Evolutionary conservation across 1,284 basidiomycete genomes (phyloP).

Genomic region (Heterobasidion occidentale): DNA sequence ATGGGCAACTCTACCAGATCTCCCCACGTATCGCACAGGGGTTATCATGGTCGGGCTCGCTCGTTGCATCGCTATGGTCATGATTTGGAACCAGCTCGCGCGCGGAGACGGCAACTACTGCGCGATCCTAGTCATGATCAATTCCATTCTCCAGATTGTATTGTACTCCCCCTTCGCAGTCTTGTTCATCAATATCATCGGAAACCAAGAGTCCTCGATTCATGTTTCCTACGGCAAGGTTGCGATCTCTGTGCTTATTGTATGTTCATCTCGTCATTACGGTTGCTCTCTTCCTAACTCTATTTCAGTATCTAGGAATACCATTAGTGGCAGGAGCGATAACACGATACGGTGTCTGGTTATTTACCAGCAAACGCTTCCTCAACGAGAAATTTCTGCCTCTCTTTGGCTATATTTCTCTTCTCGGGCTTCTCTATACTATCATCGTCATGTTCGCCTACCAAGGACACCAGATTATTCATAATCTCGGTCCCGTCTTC

Average conservation of each 20-base stretch:
- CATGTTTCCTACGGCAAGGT: constrained; percentile 59
- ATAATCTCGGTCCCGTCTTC: constrained; percentile 68
- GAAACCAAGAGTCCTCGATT: constrained; percentile 33
- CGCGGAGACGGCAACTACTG: constrained; percentile 72
- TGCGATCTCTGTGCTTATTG: constrained; percentile 72
- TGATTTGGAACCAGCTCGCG: constrained; percentile 82
- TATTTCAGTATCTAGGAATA: constrained; percentile 60
- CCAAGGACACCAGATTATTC: constrained; percentile 52
- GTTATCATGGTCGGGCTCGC: constrained; percentile 54
- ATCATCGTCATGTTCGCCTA: constrained; percentile 75
- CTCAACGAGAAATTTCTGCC: constrained; percentile 58
- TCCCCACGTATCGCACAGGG: constrained; percentile 49
- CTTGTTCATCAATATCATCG: constrained; percentile 72
- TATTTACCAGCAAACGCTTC: constrained; percentile 38
- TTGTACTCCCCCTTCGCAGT: constrained; percentile 74
- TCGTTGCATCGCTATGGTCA: constrained; percentile 73
- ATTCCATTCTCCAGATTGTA: constrained; percentile 66
- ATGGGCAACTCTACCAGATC: constrained; percentile 81
- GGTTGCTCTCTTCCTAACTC: not conserved
- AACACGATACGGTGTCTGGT: constrained; percentile 56
- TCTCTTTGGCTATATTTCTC: constrained; percentile 61
- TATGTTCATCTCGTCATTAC: constrained; percentile 18
- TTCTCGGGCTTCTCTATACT: constrained; percentile 71
- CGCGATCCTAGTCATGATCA: constrained; percentile 61
- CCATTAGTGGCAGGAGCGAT: constrained; percentile 60